These are phyloP conservation scores for Ampelomyces quisqualis DNA, from an alignment of 2,329 filamentous ascomycete genomes.

Conservation along the genomic window DNA sequence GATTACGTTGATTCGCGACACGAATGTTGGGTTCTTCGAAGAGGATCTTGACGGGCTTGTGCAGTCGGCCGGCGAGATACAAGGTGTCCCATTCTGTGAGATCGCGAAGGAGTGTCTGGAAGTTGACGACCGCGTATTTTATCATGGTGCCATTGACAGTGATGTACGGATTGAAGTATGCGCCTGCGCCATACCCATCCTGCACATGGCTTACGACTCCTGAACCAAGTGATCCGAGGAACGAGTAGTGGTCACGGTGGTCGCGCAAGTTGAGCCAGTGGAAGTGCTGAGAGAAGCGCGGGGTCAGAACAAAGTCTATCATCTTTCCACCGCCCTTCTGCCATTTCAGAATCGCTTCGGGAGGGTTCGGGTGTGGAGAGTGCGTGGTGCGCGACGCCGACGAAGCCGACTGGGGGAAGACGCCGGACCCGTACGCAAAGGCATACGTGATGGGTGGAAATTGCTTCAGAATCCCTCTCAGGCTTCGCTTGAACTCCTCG, in stretches of 20 bases:
- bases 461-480: constrained; percentile 84
- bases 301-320: constrained; percentile 98
- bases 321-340: constrained; percentile 90
- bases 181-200: constrained; percentile 84
- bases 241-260: constrained; percentile 90
- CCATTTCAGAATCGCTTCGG: constrained; percentile 75
- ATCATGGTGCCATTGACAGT: constrained; percentile 93
- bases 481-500: constrained; percentile 86
- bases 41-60: constrained; percentile 97
- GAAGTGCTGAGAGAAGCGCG: constrained; percentile 94
- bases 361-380: constrained; percentile 78
- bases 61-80: constrained; percentile 92
- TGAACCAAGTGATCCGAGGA: constrained; percentile 78
- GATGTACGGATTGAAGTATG: constrained; percentile 97
- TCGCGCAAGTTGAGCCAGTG: constrained; percentile 88
- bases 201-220: constrained; percentile 82
- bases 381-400: constrained; percentile 53
- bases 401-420: constrained; percentile 75
- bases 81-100: constrained; percentile 89
- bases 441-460: constrained; percentile 96
- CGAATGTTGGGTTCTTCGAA: constrained; percentile 90
- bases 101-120: constrained; percentile 84
- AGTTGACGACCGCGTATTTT: constrained; percentile 96
- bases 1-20: constrained; percentile 92
- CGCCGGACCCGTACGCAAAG: constrained; percentile 95